Evolutionary conservation across 2,329 filamentous ascomycete genomes (phyloP), one percentile per base, ranked within the genome.

Genomic region (Penicillium fuscoglaucum): DNA sequence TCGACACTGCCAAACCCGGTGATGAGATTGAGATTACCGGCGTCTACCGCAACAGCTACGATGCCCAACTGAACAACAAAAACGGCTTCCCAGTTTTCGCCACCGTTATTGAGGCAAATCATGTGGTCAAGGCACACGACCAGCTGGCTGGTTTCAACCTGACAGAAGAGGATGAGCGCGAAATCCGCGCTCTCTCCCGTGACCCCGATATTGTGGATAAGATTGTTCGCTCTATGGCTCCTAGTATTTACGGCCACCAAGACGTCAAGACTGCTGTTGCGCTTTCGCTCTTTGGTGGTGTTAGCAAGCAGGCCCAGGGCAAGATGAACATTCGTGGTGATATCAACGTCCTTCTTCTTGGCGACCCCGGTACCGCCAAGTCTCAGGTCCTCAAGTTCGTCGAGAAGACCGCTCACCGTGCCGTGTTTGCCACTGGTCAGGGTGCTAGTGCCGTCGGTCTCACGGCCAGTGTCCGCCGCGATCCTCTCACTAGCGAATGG

Each of bases 71-170:
- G 55, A 99, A 99, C 79, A 98, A 97, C 80, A 93, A 95, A 71
- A 99, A 98, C 72, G 95, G 95, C 5, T 98, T 99, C 78, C 95
- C 95, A 0, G 95, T 99, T 37, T 99, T 99, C 75, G 93, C 95
- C 5, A 99, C 95, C 0, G 95, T 99, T 59, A 84, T 99, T 5
- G 95, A 99, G 76, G 96, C 96, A 28, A 99, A 99, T 77, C 93
- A 99, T 66, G 87, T 98, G 6, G 88, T 98, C 76, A 99, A 99
- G 76, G 89, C 93, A 0, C 95, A 99, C 72, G 95, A 99, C 74
- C 93, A 99, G 77, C 87, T 99, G 60, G 95, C 95, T 69, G 95
- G 95, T 57, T 99, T 99, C 83, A 87, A 92, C 60, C 82, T 99
- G 71, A 98, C 91, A 0, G 93, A 98, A 71, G 90, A 96, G 70